Base-by-base conservation (phyloP, 2,329 filamentous ascomycete genomes). In the Ophiostoma pallidulum region DNA sequence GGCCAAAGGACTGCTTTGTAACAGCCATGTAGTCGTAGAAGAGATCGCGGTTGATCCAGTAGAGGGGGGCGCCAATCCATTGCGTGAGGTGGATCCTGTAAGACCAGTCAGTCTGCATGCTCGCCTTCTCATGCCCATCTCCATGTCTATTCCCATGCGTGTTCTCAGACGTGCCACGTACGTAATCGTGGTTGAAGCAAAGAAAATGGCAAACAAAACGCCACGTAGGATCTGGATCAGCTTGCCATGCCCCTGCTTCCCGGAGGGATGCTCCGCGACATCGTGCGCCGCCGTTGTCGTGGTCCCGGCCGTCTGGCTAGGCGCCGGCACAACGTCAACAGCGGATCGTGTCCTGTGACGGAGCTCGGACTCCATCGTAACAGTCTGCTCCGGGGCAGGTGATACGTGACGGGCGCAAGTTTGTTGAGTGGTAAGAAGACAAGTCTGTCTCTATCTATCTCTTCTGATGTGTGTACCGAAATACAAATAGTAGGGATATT, bases 21-120 rank as follows among this genome's bases (percentile, higher is more conserved):
- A 88, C 76, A 35, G 86, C 80, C 78, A 94, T 94, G 67, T 88
- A 94, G 53, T 82, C 77, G 64, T 94, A 85, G 69, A 87, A 94
- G 59, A 85, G 77, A 39, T 87, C 81, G 49, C 78, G 78, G 61
- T 88, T 84, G 58, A 88, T 69, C 52, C 81, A 74, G 61, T 92
- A 92, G 41, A 94, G 66, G 2, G 86, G 86, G 1, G 78, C 66
- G 29, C 88, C 88, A 49, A 94, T 67, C 53, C 89, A 72, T 59
- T 94, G 87, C 7, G 86, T 87, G 16, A 77, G 62, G 56, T 78
- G 76, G 58, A 85, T 79, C 14, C 80, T 84, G n/a, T n/a, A n/a
- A n/a, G n/a, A n/a, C n/a, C n/a, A 54, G 12, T 54, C 12, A 52
- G 55, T 62, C 47, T n/a, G 6, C n/a, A 12, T 18, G n/a, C 26